Evolutionary conservation across 352 stramenopile species (phyloP).

Genomic region (Phytophthora hybrid): DNA sequence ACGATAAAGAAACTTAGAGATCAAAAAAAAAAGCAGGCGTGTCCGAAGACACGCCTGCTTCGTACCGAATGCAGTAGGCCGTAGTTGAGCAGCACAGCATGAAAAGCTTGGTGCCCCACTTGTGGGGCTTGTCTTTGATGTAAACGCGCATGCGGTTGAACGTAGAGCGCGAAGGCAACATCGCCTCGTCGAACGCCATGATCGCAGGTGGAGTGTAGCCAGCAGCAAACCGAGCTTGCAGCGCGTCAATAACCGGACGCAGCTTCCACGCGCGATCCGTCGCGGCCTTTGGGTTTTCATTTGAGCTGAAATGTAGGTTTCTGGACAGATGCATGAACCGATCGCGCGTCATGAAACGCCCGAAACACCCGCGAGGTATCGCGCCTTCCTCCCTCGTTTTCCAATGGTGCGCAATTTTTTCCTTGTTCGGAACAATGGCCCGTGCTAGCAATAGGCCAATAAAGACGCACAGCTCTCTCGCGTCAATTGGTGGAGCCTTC

Average conservation of each 20-base stretch:
- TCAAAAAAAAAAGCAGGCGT: constrained; percentile 4
- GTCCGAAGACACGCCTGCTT: background rate
- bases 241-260: background rate
- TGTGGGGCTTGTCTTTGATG: constrained; percentile 7
- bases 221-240: background rate
- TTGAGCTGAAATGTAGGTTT: constrained; percentile 6
- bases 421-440: background rate
- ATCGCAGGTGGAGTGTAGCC: background rate
- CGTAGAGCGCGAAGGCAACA: constrained; percentile 3
- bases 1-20: constrained; percentile 7
- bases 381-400: background rate
- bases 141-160: constrained; percentile 5
- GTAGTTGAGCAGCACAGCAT: constrained; percentile 4
- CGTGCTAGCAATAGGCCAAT: background rate
- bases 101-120: constrained; percentile 11
- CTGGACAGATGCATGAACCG: constrained; percentile 11
- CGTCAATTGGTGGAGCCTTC: background rate
- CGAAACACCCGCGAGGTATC: background rate
- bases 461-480: constrained; percentile 3
- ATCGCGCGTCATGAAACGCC: constrained; percentile 5
- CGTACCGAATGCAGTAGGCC: constrained; percentile 9
- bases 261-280: constrained; percentile 3
- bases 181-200: constrained; percentile 12
- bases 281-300: background rate
- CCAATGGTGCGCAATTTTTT: constrained; percentile 8